Base-by-base conservation (phyloP, 345 rosid species). In the Pistacia atlantica region DNA sequence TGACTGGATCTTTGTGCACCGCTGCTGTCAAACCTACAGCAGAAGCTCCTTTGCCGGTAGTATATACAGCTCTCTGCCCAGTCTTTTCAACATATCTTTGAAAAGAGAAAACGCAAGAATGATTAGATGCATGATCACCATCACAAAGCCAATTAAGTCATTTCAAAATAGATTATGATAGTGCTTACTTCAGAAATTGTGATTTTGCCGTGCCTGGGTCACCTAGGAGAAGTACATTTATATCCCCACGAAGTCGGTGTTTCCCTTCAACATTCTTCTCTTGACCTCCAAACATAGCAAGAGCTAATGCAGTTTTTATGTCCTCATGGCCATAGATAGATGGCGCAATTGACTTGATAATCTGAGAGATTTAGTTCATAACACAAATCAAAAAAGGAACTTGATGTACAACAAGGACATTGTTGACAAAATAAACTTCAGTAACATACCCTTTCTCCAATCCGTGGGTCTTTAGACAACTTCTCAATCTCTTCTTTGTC, bases 121-220 rank as follows among this genome's bases (percentile, higher is more conserved):
- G 11, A 64, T 82, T 31, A 82, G 78, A 60, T 75, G 69, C 52
- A 33, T 38, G 55, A 60, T 48, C 63, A 68, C 31, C n/a, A 66
- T 25, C 7, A 55, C 28, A 62, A 65, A 12, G 25, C 20, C 25
- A 69, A 63, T 49, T 25, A 51, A 69, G 28, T 57, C 67, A 71
- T 7, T 17, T 11, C 11, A 60, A 58, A 68, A 11, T 62, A 55
- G 17, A 25, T 28, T 16, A 62, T 58, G 35, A 54, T 28, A 58
- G 63, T 20, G 38, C 97, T 82, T 88, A 96, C 99, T 96, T 96
- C 52, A 96, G 92, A 79, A 96, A 93, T 81, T 96, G 98, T 63
- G 99, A 96, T 78, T 96, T 96, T 58, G 99, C 99, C 3, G 97
- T 96, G 80, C 99, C 98, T 75, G 98, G 99, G 81, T 96, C 99